phyloP scores from a whole-genome alignment of 2,329 filamentous ascomycete genomes.

The Phaeosphaeriaceae sp. region DNA sequence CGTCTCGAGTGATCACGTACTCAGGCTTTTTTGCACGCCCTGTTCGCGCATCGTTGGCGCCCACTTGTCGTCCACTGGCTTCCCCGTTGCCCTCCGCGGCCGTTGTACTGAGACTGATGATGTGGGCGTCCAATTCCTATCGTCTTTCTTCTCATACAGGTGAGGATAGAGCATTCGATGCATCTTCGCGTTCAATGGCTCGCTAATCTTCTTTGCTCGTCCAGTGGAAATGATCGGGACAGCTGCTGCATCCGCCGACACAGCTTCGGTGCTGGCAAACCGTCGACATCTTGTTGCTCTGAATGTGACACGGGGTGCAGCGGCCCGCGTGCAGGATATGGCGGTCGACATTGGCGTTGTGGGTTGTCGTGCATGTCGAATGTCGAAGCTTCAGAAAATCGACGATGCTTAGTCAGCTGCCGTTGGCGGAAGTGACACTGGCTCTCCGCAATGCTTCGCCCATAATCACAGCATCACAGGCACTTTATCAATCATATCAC shows the following conservation, averaged over 20 bases:
- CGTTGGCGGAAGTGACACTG: too few species aligned
- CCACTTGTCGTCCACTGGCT: constrained; percentile 20
- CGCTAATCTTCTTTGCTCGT: constrained; percentile 4
- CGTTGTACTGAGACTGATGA: background rate
- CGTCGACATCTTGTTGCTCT: constrained; percentile 24
- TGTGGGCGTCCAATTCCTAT: constrained; percentile 1
- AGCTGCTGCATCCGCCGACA: constrained; percentile 11
- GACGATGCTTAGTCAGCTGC: constrained; percentile 32
- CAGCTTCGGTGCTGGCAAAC: constrained; percentile 27
- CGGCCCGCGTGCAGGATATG: constrained; percentile 66
- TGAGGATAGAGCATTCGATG: constrained; percentile 18
- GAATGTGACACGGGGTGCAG: constrained; percentile 27
- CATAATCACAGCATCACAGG: background rate
- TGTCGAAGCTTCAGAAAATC: constrained; percentile 30
- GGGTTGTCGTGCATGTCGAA: constrained; percentile 15
- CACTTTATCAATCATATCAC: background rate
- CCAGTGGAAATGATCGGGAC: constrained; percentile 6
- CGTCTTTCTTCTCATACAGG: constrained; percentile 2
- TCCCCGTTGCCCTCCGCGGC: background rate
- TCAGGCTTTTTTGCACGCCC: constrained; percentile 17
- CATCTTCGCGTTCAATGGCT: constrained; percentile 25
- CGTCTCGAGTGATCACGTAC: constrained; percentile 5
- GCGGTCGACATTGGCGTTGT: constrained; percentile 62
- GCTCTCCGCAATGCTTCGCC: background rate
- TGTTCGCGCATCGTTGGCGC: constrained; percentile 15